Evolutionary conservation across 2,329 filamentous ascomycete genomes (phyloP), one percentile per base, ranked within the genome.

Genomic region (Chalaropsis ovoidea): DNA sequence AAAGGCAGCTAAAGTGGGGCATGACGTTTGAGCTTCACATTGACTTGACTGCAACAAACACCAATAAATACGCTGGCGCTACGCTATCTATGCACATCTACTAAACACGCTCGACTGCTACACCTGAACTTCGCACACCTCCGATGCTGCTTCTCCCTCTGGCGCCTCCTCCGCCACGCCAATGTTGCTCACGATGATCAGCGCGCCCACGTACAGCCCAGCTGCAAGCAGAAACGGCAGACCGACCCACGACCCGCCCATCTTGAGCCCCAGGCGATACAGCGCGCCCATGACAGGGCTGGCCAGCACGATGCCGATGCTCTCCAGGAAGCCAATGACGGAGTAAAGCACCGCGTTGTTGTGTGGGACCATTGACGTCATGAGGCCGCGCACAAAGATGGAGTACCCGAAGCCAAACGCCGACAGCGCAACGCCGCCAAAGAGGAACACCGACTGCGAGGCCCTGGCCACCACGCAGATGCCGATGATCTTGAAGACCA

Each of bases 301-400:
- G 1, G 69, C 69, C 1, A 70, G 27, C 0, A 70, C 54, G 3
- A 66, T 62, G 1, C 68, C 69, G 11, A 69, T 47, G 22, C 61
- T 67, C 65, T 70, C 69, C 15, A 70, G 49, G 27, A 70, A 63
- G 27, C 67, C 65, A 22, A 70, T 69, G 13, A 65, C 62, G 7
- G 69, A 67, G 54, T 68, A 70, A 27, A 70, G 65, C 41, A 68
- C 65, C 7, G 61, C 67, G 41, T 64, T 67, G 27, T 70, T 68
- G 42, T 62, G 63, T 4, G 68, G 66, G 3, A 69, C 65, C 41
- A 70, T 61, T 7, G 67, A 67, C 7, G 69, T 68, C 56, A 70
- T 66, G 11, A 70, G 47, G 19, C 69, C 68, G n/a, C 69, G 66
- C 3, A 67, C 54, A 31, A 69, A 68, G 24, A 65, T 68, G 10